Conservation (phyloP, 2,329 filamentous ascomycete species). For the Colletotrichum truncatum region DNA sequence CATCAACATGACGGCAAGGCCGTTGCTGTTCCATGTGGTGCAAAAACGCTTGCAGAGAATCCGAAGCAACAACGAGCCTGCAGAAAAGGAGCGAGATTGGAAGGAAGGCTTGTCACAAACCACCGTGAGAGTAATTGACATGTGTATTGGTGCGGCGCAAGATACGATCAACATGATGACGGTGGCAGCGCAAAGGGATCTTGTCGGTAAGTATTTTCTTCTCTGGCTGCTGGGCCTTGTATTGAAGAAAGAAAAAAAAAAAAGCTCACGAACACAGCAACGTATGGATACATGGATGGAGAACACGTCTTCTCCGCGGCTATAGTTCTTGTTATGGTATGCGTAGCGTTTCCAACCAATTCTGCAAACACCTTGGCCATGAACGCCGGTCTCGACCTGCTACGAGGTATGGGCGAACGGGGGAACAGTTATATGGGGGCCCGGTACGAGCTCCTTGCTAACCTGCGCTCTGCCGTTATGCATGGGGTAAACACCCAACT, state of each 20-base stretch:
- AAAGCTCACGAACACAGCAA: conserved; percentile 34
- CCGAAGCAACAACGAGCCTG: conserved; percentile 16
- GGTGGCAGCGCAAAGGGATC: conserved; percentile 41
- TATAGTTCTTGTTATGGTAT: conserved; percentile 43
- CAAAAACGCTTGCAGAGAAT: conserved; percentile 35
- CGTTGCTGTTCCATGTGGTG: conserved; percentile 41
- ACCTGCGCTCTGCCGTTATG: conserved; percentile 37
- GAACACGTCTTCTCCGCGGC: conserved; percentile 43
- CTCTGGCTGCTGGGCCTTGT: too few relatives aligned
- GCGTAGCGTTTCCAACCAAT: conserved; percentile 57
- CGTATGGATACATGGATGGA: conserved; percentile 43
- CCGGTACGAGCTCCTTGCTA: conserved; percentile 43
- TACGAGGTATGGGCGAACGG: conserved; percentile 59
- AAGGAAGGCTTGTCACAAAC: conserved; percentile 40
- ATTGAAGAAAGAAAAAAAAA: neutral
- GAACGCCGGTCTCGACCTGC: conserved; percentile 54
- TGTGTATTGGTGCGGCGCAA: conserved; percentile 42
- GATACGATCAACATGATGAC: conserved; percentile 38
- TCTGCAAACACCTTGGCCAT: conserved; percentile 52
- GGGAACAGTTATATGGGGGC: conserved; percentile 59
- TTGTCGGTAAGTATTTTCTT: conserved; percentile 50
- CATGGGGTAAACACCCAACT: conserved; percentile 18
- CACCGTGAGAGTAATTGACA: conserved; percentile 41
- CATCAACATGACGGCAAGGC: conserved; percentile 44
- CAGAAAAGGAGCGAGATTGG: conserved; percentile 23